Evolutionary conservation across 2,329 filamentous ascomycete genomes (phyloP), one percentile per base, ranked within the genome.

Genomic region (Sodiomyces alkalinus): DNA sequence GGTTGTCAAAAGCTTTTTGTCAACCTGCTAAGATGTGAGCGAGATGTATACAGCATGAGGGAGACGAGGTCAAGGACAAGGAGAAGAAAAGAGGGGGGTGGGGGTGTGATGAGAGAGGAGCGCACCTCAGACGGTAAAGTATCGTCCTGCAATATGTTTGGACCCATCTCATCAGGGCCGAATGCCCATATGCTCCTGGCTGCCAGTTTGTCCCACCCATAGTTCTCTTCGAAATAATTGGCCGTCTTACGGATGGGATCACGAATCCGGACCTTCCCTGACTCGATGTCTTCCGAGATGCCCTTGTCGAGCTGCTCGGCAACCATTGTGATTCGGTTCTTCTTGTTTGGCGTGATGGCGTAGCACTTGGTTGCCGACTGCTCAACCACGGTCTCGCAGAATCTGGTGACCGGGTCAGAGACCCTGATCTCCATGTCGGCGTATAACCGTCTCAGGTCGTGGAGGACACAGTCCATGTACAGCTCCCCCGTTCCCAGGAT

Each of bases 381-480:
- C 52, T 98, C 90, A 20, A 93, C 85, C 16, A 94, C 87, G 1
- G 90, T 98, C 57, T 98, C 90, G 55, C 85, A 94, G 63, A 98
- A 98, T 26, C 90, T 70, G 11, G 90, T 96, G 23, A 98, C 87
- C 1, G 90, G 90, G 48, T 98, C 90, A 1, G 90, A 98, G 27
- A 98, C 83, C 56, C 96, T 96, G 56, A 98, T 80, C 51, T 98
- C 90, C 90, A 98, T 98, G 45, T 96, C 87, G 10, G 90, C 86
- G 48, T 94, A 98, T n/a, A 96, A 56, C 22, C 76, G 72, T 30
- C 90, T 79, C 26, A 98, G 65, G 48, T 98, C 90, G 51, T 98
- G 90, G 25, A 98, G 65, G 4, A 98, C 87, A 45, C 90, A 98
- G 51, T 98, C 90, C 86, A 98, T 96, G 59, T 98, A 98, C n/a